Evolutionary conservation across 164 flowering plant genomes (phyloP).

Genomic region (Liquidambar formosana): DNA sequence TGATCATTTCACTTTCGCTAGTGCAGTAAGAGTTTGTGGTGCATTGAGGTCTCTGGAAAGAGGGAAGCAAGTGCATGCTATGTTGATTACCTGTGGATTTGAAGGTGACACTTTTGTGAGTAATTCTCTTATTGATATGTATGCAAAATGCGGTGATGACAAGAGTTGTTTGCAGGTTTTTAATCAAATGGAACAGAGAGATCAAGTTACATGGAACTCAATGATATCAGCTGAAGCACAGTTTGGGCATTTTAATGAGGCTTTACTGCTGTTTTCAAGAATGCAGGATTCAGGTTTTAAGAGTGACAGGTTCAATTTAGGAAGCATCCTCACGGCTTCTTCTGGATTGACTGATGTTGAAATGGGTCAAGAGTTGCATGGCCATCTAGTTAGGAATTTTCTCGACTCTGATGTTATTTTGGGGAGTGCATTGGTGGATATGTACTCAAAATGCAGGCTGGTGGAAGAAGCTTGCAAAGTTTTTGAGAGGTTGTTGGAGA

Average conservation of each 20-base stretch:
- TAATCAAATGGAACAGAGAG: conserved; percentile 3
- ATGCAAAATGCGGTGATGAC: conserved; percentile 27
- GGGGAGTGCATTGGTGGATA: conserved; percentile 7
- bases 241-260: conserved; percentile 3
- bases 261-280: background rate
- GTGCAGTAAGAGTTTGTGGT: conserved; percentile 7
- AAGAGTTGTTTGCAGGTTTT: conserved; percentile 1
- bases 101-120: conserved; percentile 17
- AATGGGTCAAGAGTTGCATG: background rate
- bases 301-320: conserved; percentile 7
- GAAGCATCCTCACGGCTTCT: conserved; percentile 3
- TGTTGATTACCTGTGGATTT: conserved; percentile 9
- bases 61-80: conserved; percentile 11
- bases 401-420: background rate
- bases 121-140: conserved; percentile 36
- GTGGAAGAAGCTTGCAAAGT: conserved; percentile 3
- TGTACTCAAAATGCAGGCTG: conserved; percentile 6
- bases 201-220: conserved; percentile 4
- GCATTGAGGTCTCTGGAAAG: background rate
- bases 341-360: conserved; percentile 4
- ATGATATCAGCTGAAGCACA: conserved; percentile 4
- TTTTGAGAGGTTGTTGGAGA: conserved; percentile 1
- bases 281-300: background rate
- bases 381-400: conserved; percentile 1
- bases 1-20: conserved; percentile 7